Conservation (phyloP, 129 eudicot genomes). For the Flaveria ramosissima region DNA sequence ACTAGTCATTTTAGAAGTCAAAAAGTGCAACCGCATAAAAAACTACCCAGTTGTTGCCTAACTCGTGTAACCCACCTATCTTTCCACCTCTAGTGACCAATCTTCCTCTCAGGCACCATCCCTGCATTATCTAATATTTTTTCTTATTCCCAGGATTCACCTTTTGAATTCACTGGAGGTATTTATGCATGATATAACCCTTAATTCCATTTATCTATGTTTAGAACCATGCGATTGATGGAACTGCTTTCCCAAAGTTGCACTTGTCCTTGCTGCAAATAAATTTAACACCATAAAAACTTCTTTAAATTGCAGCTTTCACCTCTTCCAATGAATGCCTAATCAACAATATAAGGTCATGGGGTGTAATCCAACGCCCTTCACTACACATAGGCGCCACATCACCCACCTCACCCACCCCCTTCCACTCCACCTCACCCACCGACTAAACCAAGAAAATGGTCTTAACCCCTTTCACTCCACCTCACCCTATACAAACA, state of each 20-base stretch:
- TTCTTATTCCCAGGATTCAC: conserved; percentile 6
- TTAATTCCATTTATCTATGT: background rate
- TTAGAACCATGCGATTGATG: conserved; percentile 11
- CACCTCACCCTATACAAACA: too few relatives aligned
- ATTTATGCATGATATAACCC: too few relatives aligned
- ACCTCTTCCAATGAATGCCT: conserved; percentile 4
- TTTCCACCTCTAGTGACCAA: background rate
- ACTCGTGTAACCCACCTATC: background rate
- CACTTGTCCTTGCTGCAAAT: conserved; percentile 1
- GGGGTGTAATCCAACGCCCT: too few relatives aligned
- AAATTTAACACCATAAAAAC: conserved; percentile 2
- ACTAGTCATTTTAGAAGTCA: too few relatives aligned
- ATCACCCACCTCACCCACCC: too few relatives aligned
- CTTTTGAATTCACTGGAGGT: background rate
- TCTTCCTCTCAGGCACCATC: background rate
- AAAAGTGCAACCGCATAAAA: background rate
- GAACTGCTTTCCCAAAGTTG: background rate
- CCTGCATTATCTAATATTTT: background rate
- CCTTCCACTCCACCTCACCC: too few relatives aligned
- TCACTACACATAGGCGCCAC: too few relatives aligned
- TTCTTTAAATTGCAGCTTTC: background rate
- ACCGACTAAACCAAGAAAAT: too few relatives aligned
- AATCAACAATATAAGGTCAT: too few relatives aligned
- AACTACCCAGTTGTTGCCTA: background rate
- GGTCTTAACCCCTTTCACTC: too few relatives aligned